Evolutionary conservation across 176 grass and related monocot species (phyloP), one percentile per base, ranked within the genome.

Genomic region (Rhipidocladum racemiflorum): DNA sequence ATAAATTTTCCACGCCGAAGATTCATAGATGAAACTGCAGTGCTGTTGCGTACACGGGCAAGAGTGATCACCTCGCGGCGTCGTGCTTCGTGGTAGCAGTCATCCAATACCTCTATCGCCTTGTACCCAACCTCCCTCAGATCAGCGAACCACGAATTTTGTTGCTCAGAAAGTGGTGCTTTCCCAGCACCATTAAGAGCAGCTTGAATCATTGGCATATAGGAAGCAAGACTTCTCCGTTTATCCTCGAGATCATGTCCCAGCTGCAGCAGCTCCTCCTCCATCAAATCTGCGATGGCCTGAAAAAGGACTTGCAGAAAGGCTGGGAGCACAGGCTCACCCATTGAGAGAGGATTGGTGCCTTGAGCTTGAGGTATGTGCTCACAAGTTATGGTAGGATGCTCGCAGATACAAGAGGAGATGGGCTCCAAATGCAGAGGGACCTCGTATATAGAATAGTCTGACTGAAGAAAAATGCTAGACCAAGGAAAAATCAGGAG

Each of bases 231-330:
- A 21, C n/a, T 4, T 48, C 55, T 0, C 28, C 24, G 2, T 23
- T 81, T 64, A 0, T 21, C 9, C 34, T 44, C 9, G 27, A 90
- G 36, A 51, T 2, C 4, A 30, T 7, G 21, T 6, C 44, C 6
- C 24, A 29, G 48, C 35, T 7, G 39, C 36, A 70, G 32, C 40
- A 77, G 10, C 63, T 86, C 55, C 49, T 72, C 7, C 39, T 30
- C n/a, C 13, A 90, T 0, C 5, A 83, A 64, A 65, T 64, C 17
- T 6, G 30, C 21, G 3, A 65, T 27, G 4, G 3, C 4, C 17
- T 86, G 50, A n/a, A 86, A 60, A 66, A 78, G 35, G 11, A 83
- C 56, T 76, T 73, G 78, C 23, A 86, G n/a, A 78, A 90, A 83
- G 0, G 83, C 83, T 17, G 72, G 78, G n/a, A 65, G 51, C 42